Evolutionary conservation across 257 asterid species (phyloP).

Genomic region (Euphrasia confusa): DNA sequence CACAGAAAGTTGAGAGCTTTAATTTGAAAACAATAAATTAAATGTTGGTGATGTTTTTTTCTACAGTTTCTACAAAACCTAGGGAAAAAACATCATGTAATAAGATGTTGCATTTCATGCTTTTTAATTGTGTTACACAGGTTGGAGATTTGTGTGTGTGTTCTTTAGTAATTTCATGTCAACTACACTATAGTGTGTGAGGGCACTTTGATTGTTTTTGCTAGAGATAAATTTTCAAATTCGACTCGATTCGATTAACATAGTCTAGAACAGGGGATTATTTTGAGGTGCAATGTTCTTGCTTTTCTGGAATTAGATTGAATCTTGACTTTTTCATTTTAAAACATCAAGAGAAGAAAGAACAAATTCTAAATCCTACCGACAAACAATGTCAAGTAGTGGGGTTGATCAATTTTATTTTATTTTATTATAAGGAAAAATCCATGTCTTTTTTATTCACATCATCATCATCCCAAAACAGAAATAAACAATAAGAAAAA

Average conservation of each 20-base stretch:
- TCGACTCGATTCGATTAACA: no score
- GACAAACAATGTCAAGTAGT: conserved; percentile 26
- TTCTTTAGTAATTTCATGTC: no score
- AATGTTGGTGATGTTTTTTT: neutral
- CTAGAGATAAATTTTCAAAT: no score
- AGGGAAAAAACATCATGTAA: neutral
- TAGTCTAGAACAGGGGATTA: neutral
- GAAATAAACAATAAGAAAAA: neutral
- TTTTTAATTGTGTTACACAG: no score
- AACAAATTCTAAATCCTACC: conserved; percentile 28
- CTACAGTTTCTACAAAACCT: conserved; percentile 2
- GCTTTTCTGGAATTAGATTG: neutral
- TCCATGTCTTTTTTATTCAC: conserved; percentile 27
- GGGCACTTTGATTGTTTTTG: no score
- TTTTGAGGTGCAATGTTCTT: conserved; percentile 1
- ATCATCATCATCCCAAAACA: conserved; percentile 4
- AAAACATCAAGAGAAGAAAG: neutral
- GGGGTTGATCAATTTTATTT: conserved; percentile 20
- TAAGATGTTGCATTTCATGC: neutral
- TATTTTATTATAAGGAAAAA: neutral
- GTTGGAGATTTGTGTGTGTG: no score
- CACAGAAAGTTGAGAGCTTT: neutral
- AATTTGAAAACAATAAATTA: neutral
- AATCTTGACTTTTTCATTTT: conserved; percentile 3
- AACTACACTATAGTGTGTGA: no score